Base-by-base conservation (phyloP, 345 rosid genomes). In the Hibiscus syriacus region DNA sequence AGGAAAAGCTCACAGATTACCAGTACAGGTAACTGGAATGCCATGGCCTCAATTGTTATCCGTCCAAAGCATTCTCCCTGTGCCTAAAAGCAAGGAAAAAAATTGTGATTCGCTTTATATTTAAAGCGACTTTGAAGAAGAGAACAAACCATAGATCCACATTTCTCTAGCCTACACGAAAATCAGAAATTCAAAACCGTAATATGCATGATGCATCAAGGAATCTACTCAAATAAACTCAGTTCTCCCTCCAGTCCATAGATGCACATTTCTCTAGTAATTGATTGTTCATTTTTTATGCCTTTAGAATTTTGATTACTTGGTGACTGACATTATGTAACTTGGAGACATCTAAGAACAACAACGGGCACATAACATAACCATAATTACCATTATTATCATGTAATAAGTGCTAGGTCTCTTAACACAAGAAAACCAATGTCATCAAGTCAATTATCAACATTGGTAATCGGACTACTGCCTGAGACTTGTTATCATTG, bases 31-130 rank as follows among this genome's bases (percentile, higher is more conserved):
- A 83, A 46, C 77, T 77, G 81, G 75, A 83, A 83, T 59, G 85
- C 87, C 87, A 81, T 83, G 19, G 87, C 85, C 79, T 83, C 87
- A 39, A 83, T 83, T 22, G 85, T 79, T 75, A 83, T 83, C 80
- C 87, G 77, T 58, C 87, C 87, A 83, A 83, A 83, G 76, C 87
- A 77, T 71, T 83, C 84, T 52, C 87, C 87, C 9, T 79, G 72
- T 6, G 79, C 87, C 85, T 80, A 30, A 65, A 57, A 5, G 22
- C 12, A 41, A 64, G 17, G 3, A 45, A 29, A 30, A 29, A 30
- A 62, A 7, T 20, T 17, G 32, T 61, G 9, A 54, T 27, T 2
- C n/a, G 13, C 4, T 52, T 41, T 41, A 46, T 53, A 66, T 39
- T 41, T 52, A 48, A 55, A 46, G 8, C 2, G 63, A 68, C 5